Evolutionary conservation across 805 yeast species (phyloP).

Genomic region (Ogataea corticis): DNA sequence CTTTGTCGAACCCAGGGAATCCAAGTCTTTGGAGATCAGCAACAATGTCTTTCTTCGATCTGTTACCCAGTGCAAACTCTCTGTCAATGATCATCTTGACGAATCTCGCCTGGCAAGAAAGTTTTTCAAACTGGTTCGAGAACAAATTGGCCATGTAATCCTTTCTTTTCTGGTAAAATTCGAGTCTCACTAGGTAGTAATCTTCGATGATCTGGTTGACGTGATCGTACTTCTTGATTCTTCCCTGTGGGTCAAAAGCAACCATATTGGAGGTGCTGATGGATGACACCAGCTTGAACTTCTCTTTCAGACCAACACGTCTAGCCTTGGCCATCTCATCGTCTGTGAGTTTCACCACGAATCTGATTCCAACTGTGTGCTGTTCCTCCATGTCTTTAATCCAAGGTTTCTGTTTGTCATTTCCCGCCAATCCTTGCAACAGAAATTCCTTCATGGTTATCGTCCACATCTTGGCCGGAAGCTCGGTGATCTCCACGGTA

Average conservation of each 20-base stretch:
- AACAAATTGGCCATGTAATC: slow-evolving; percentile 70
- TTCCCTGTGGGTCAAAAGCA: slow-evolving; percentile 87
- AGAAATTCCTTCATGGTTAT: slow-evolving; percentile 84
- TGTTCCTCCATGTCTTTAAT: slow-evolving; percentile 94
- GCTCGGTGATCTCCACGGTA: slow-evolving; percentile 85
- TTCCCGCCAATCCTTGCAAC: slow-evolving; percentile 70
- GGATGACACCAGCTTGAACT: slow-evolving; percentile 73
- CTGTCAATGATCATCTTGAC: slow-evolving; percentile 85
- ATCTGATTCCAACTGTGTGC: slow-evolving; percentile 79
- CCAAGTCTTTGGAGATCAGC: slow-evolving; percentile 59
- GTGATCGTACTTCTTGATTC: slow-evolving; percentile 77
- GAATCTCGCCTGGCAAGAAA: slow-evolving; percentile 85
- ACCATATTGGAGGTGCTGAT: slow-evolving; percentile 86
- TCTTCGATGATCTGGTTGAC: slow-evolving; percentile 80
- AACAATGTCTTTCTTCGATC: slow-evolving; percentile 64
- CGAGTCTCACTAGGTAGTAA: slow-evolving; percentile 82
- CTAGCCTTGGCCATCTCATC: slow-evolving; percentile 84
- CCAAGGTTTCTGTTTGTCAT: slow-evolving; percentile 77
- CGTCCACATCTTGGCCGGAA: slow-evolving; percentile 94
- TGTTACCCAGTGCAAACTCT: slow-evolving; percentile 69
- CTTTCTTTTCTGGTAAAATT: slow-evolving; percentile 87
- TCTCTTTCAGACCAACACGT: slow-evolving; percentile 74
- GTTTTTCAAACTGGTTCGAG: slow-evolving; percentile 71
- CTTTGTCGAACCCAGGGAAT: slow-evolving; percentile 76
- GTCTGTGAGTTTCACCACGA: slow-evolving; percentile 68